Percentiles rank a stretch among this genome's conserved stretches.
Evolutionary conservation across 2,329 filamentous ascomycete genomes (phyloP).

Genomic region (Cadophora sp.): DNA sequence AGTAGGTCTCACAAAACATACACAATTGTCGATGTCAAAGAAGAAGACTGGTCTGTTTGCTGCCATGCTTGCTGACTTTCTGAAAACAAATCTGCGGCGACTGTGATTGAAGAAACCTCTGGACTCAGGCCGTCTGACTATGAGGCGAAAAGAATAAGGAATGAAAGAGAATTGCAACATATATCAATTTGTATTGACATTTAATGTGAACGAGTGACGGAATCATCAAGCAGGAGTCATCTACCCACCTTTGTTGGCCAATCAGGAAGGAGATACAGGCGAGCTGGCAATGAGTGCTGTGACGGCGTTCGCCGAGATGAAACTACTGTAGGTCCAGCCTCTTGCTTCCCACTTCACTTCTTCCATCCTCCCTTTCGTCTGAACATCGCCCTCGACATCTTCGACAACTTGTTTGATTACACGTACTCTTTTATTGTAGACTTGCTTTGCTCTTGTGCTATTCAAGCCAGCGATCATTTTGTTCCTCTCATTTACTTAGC

Average conservation of each 20-base stretch:
- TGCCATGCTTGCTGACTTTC: constrained; percentile 22
- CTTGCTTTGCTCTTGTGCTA: neutral
- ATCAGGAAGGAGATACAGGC: neutral
- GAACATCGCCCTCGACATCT: neutral
- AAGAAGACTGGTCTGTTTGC: constrained; percentile 61
- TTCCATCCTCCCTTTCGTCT: neutral
- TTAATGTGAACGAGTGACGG: neutral
- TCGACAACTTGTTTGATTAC: constrained; percentile 9
- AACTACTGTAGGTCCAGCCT: constrained; percentile 1
- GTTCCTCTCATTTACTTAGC: constrained; percentile 25
- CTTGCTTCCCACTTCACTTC: neutral
- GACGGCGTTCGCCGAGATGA: neutral
- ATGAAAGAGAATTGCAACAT: neutral
- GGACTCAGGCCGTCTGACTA: neutral
- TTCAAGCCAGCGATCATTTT: constrained; percentile 20
- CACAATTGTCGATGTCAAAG: constrained; percentile 98
- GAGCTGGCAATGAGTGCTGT: neutral
- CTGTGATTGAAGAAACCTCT: neutral
- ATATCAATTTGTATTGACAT: neutral
- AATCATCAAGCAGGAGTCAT: neutral
- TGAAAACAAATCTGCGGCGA: neutral
- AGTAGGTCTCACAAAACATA: constrained; percentile 47
- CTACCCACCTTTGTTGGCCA: constrained; percentile 11
- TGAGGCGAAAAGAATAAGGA: neutral
- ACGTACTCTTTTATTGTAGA: constrained; percentile 9